phyloP scores from a whole-genome alignment of 371 early-diverging fungal species.

The Saksenaea vasiformis region DNA sequence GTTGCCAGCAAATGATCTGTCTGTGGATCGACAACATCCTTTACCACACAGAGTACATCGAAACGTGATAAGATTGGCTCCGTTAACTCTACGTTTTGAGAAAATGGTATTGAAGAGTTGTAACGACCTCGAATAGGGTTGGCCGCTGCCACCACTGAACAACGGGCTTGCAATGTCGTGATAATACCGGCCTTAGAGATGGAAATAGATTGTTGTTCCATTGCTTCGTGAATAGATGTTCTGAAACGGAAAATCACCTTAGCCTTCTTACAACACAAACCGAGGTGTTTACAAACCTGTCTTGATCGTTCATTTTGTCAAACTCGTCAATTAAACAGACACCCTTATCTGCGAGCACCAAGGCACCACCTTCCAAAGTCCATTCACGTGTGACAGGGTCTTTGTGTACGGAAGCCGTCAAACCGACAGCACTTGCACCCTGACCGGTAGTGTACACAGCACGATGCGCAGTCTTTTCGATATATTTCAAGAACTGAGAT shows the following conservation, averaged over 20 bases:
- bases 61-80: conserved; percentile 99
- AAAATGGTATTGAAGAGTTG: conserved; percentile 93
- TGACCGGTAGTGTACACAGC: conserved; percentile 99
- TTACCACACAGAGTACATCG: conserved; percentile 98
- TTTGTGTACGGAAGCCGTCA: conserved; percentile 98
- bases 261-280: conserved; percentile 2
- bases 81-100: conserved; percentile 98
- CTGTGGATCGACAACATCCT: conserved; percentile 90
- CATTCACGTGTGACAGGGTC: conserved; percentile 98
- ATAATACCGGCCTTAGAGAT: conserved; percentile 98
- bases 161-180: conserved; percentile 95
- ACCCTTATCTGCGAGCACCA: conserved; percentile 98
- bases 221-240: conserved; percentile 98
- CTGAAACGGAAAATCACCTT: conserved; percentile 7
- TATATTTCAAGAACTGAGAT: conserved; percentile 98
- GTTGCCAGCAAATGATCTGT: conserved; percentile 92
- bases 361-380: conserved; percentile 99
- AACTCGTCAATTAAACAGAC: conserved; percentile 99
- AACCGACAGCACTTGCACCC: conserved; percentile 99
- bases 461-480: conserved; percentile 94
- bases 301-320: conserved; percentile 99
- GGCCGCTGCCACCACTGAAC: conserved; percentile 97
- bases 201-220: conserved; percentile 99
- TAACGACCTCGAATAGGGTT: conserved; percentile 99
- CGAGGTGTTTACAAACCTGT: conserved; percentile 52